Evolutionary conservation across 305 asterid species (phyloP), one percentile per base, ranked within the genome.

Genomic region (Fraxinus sp.): DNA sequence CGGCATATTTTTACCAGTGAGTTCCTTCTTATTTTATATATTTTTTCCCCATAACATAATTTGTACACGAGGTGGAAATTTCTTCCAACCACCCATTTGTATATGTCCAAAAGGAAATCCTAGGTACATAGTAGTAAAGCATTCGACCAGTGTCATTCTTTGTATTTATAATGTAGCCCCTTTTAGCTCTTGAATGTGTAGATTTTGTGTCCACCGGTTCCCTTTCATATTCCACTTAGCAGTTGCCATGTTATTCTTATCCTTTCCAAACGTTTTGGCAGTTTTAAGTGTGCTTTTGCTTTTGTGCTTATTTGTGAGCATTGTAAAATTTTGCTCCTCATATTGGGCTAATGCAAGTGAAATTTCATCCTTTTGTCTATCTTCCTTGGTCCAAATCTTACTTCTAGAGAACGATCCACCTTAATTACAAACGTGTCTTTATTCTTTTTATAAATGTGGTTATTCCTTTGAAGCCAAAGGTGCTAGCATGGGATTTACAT

Each of bases 61-160:
- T 78, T 85, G 84, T 75, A 78, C 64, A 84, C 84, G 79, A 59
- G 90, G 83, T 66, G 90, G 86, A 77, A 71, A 85, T 86, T 80
- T 85, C 80, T 77, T 82, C 83, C 83, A 81, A 83, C 87, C 87
- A 78, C 88, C 92, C 90, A 80, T 81, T 33, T 86, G 91, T 86
- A 90, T 64, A 87, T 84, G 82, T 78, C 83, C 37, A 72, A 28
- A 78, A 83, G 85, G 85, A 82, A 79, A 79, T 16, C 86, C 79
- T 83, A 85, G 92, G 93, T 86, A 85, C 83, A 90, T 77, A 82
- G 71, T 41, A 86, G 86, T 89, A 90, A 88, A 83, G 80, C 83
- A 84, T 83, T 85, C 82, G 46, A 78, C 77, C 72, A 81, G 86
- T 84, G 80, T 74, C 81, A 90, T 89, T 88, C 87, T 85, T 89